Evolutionary conservation across 148 eudicot genomes (phyloP).

Genomic region (Chenopodium quinoa): DNA sequence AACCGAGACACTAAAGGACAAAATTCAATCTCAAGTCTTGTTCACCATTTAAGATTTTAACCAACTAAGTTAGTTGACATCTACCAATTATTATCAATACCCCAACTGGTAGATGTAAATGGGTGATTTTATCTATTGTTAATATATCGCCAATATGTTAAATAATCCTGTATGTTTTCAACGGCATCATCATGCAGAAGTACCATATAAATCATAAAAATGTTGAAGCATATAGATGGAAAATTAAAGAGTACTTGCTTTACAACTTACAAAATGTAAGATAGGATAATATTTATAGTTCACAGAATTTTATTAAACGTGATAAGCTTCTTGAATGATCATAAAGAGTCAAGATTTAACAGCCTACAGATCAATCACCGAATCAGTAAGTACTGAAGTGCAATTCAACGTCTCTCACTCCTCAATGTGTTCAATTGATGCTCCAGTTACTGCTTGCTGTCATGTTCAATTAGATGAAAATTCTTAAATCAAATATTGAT

Average conservation of each 20-base stretch:
- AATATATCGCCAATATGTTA: too few relatives aligned
- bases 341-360: not conserved
- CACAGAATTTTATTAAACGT: conserved; percentile 8
- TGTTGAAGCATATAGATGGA: not conserved
- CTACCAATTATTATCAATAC: too few relatives aligned
- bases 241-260: not conserved
- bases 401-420: conserved; percentile 13
- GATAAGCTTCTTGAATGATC: not conserved
- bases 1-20: too few relatives aligned
- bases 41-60: too few relatives aligned
- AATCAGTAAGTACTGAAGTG: not conserved
- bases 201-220: too few relatives aligned
- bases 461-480: conserved; percentile 14
- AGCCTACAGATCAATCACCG: not conserved
- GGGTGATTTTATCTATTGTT: too few relatives aligned
- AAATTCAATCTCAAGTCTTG: too few relatives aligned
- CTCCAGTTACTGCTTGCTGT: conserved; percentile 64
- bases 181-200: too few relatives aligned
- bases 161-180: too few relatives aligned
- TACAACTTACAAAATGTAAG: not conserved
- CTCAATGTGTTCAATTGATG: conserved; percentile 19
- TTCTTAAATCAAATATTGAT: not conserved
- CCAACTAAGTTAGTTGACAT: too few relatives aligned
- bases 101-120: too few relatives aligned
- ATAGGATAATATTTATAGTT: not conserved